Evolutionary conservation across 345 rosid species (phyloP), one percentile per base, ranked within the genome.

Genomic region (Citrus cavaleriei): DNA sequence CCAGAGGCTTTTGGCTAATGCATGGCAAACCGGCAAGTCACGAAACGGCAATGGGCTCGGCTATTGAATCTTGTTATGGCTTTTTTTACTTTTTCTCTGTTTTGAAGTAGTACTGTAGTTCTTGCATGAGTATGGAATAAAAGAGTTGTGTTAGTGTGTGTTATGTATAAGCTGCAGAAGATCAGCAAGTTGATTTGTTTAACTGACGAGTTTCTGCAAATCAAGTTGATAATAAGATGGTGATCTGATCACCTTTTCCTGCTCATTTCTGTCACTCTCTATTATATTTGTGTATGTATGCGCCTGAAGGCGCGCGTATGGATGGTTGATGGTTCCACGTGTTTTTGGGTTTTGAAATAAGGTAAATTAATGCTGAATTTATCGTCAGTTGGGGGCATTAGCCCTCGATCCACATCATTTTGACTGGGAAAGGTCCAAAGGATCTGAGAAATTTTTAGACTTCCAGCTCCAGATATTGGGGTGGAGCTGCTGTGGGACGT

Each of bases 1-100:
- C 55, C 75, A 30, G 83, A 67, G 64, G 71, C 61, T 49, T 54
- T 77, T 79, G 90, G 89, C 74, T 74, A 80, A 74, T 76, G 80
- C 84, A 75, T 38, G 82, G 89, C 87, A 76, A 79, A 88, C 89
- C 91, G 94, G 94, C 94, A 91, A 91, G 94, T 91, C 94, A 91
- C 89, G 68, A 35, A 89, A 83, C 85, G 91, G 94, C 92, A 74
- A 78, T 61, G 51, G 88, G 80, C 92, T 89, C 91, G 35, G 79
- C 67, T 63, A 21, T 38, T 5, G 80, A 74, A 79, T 79, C 84
- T 77, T 72, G 22, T 66, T 57, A 77, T 80, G 83, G 88, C 84
- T 87, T 28, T 78, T 25, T 58, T 46, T 22, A 12, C 59, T 55
- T 30, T 12, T 18, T 25, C n/a, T 16, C 12, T 60, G 32, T 51